Base-by-base conservation (phyloP, 2,329 filamentous ascomycete genomes). In the Xylariaceae sp. region DNA sequence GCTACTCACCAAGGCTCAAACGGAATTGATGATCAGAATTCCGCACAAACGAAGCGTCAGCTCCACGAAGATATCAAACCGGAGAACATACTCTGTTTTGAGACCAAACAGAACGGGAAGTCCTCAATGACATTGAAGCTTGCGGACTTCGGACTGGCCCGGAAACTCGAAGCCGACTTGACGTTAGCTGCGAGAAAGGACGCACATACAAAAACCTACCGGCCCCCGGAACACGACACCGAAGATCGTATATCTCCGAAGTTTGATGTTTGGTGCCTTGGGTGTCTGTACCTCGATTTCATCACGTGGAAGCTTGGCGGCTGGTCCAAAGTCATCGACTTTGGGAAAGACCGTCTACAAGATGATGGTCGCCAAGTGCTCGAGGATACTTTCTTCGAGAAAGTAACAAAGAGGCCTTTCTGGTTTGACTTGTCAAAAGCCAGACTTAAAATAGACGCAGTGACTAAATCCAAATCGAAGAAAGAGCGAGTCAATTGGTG, bases 191-290 rank as follows among this genome's bases (percentile, higher is more conserved):
- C 30, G 4, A 12, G 29, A 17, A n/a, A 26, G 0, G 19, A 41
- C 12, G 18, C 40, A 1, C 48, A 48, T 26, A 42, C 39, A 2
- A 45, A 48, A 32, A 51, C 46, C 9, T 51, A 51, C 26, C 39
- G 47, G 2, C 31, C 49, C 13, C 47, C 49, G 0, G 49, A 51
- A 17, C 35, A 42, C 16, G 42, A 49, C 9, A 17, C 39, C 1
- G 34, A 39, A 19, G 40, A 43, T 1, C 2, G 2, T 0, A 9
- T 51, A 4, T 11, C n/a, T 29, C 38, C 41, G 2, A 37, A 44
- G 3, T 47, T 38, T 19, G 54, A 56, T 19, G 41, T 56, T 4
- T 56, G 54, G 54, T 47, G 49, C 30, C 44, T 55, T 9, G 54
- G 48, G 1, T 56, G 52, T 40, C 43, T 53, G 1, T 56, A 44